phyloP scores from a whole-genome alignment of 352 stramenopile genomes.

The Globisporangium cylindrosporum region DNA sequence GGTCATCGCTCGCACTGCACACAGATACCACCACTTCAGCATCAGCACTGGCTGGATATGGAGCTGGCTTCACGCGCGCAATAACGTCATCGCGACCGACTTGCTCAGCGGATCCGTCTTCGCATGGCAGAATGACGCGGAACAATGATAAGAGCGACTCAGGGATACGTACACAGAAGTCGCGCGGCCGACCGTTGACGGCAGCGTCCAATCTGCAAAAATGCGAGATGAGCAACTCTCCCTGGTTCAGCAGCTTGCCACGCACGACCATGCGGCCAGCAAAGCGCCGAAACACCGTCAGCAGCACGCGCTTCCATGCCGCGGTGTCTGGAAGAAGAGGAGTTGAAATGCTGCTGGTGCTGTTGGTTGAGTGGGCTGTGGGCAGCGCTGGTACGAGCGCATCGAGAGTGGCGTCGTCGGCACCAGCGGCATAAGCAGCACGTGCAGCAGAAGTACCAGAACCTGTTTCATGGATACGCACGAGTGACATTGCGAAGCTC shows the following conservation, averaged over 20 bases:
- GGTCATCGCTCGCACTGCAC: neutral
- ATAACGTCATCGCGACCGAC: slow-evolving; percentile 18
- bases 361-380: neutral
- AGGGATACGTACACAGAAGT: slow-evolving; percentile 6
- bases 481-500: neutral
- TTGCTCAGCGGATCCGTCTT: slow-evolving; percentile 9
- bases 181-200: neutral
- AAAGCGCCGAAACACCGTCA: slow-evolving; percentile 31
- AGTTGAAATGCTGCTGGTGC: neutral
- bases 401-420: neutral
- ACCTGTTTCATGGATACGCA: neutral
- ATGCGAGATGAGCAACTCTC: slow-evolving; percentile 34
- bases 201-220: slow-evolving; percentile 11
- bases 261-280: slow-evolving; percentile 24
- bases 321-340: slow-evolving; percentile 5
- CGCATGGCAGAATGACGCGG: slow-evolving; percentile 23
- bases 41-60: neutral
- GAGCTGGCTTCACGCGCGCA: slow-evolving; percentile 4
- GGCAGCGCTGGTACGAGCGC: neutral
- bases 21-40: neutral
- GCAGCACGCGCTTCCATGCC: slow-evolving; percentile 15
- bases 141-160: neutral
- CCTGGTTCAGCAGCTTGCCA: slow-evolving; percentile 43
- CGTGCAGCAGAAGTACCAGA: neutral
- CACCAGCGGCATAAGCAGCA: neutral